Evolutionary conservation across 371 early-diverging fungal species (phyloP), one percentile per base, ranked within the genome.

Genomic region (Mortierella sp.): DNA sequence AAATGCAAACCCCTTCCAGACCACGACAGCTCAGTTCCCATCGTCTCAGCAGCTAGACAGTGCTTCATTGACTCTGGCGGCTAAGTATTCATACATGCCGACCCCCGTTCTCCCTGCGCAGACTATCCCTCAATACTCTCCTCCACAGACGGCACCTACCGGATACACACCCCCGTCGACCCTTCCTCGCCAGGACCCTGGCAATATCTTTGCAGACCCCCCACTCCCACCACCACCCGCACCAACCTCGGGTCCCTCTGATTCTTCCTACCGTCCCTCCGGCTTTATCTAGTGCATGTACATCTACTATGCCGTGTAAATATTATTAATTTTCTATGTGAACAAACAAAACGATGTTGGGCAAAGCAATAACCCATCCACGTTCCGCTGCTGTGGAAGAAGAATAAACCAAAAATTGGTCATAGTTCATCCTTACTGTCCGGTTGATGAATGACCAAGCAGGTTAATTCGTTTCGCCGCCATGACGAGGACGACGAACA

Each of bases 381-480:
- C 58, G 2, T 29, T 58, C 58, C 58, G 29, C 12, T 58, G 12
- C 21, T n/a, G 29, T 38, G 48, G 75, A 48, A 27, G 6, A 18
- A 70, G 11, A 4, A 46, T 46, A 12, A 24, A 14, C 18, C 56
- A 4, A 49, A 54, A 54, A 70, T 81, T 81, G 44, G 81, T 81
- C 81, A 81, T 72, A n/a, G 32, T 80, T 80, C 76, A 72, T 60
- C 81, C 70, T n/a, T 72, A 10, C 12, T 29, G 18, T 12, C 10
- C 24, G 44, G 46, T 44, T 44, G 43, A 55, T 49, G 48, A 43
- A n/a, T 68, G 51, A 29, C 72, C 54, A 32, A 73, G 38, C 65
- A 43, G 43, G 55, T 49, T 55, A 35, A 46, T 55, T 55, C 27
- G 65, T 71, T 63, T 71, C 54, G 21, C 72, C 60, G 75, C 18